Base-by-base conservation (phyloP, 805 yeast species). In the Cyberlindnera mrakii region DNA sequence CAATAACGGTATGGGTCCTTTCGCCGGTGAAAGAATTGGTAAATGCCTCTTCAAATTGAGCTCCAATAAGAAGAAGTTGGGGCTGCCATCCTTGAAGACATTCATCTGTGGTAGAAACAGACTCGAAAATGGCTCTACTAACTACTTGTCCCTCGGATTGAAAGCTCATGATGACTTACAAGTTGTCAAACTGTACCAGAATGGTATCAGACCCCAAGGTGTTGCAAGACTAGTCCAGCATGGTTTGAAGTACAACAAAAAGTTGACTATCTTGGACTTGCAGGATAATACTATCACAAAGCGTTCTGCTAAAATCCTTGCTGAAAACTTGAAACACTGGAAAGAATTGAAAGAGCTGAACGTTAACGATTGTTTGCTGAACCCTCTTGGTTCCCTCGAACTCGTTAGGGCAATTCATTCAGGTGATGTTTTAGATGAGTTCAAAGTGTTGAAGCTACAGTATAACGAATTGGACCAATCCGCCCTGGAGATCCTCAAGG, bases 1-100 rank as follows among this genome's bases (percentile, higher is more conserved):
- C 37, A 93, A 93, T 67, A 93, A 93, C 63, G 99, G 99, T 43
- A 83, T 93, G 80, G 99, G 99, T 30, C 99, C 99, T 20, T 85
- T 85, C 62, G 96, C 98, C 1, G 99, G 99, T 55, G 83, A 91
- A 44, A 78, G 96, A 62, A 85, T 93, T 48, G 99, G 97, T 47
- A 79, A 80, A 55, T 86, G 96, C 4, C 75, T 93, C 37, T 86
- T 71, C 66, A 73, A 75, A 53, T 74, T 91, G 50, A 79, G 93
- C 17, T 63, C 62, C 40, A 82, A 80, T 44, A 89, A 89, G 65
- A 62, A 69, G 50, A 63, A 63, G 39, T 60, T 63, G n/a, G 55
- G 60, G 27, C 65, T 67, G 34, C 69, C 74, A 18, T 66, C 76
- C 42, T 74, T 89, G 59, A 81, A 83, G 56, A 87, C 97, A 1